Percentiles rank a stretch among this genome's conserved stretches.
These are phyloP conservation scores for Clitopilus hobsonii DNA, from an alignment of 768 basidiomycete genomes.

Conservation along the genomic window DNA sequence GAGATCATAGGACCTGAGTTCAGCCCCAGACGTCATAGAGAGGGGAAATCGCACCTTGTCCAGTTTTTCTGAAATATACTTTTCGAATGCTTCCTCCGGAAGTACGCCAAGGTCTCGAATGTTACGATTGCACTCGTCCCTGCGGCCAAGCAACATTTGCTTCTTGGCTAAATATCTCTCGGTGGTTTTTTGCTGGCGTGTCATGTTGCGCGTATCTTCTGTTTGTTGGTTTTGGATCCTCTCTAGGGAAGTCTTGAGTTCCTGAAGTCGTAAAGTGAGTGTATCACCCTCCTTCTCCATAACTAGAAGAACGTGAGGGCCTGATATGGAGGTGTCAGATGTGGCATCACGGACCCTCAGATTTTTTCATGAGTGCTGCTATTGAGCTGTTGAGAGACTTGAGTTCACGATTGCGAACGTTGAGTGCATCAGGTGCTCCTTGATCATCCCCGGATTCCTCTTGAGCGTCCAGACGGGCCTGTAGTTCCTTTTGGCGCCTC, in stretches of 20 bases:
- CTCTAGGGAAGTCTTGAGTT: constrained; percentile 63
- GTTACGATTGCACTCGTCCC: constrained; percentile 93
- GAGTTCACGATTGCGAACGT: constrained; percentile 66
- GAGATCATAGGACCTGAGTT: background rate
- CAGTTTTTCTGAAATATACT: constrained; percentile 85
- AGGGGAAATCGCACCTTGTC: constrained; percentile 59
- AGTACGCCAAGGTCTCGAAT: constrained; percentile 95
- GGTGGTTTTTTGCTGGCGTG: constrained; percentile 91
- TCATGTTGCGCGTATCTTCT: constrained; percentile 83
- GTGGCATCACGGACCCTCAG: constrained; percentile 44
- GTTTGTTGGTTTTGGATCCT: constrained; percentile 74
- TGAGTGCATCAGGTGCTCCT: constrained; percentile 62
- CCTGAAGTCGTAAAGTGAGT: constrained; percentile 57
- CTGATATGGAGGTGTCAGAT: background rate
- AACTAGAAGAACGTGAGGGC: constrained; percentile 31
- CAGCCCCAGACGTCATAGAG: background rate
- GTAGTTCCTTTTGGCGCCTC: constrained; percentile 75
- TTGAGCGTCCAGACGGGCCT: constrained; percentile 69
- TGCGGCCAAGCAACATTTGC: constrained; percentile 76
- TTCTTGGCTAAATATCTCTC: constrained; percentile 93
- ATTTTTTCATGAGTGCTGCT: constrained; percentile 52
- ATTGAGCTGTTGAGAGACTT: constrained; percentile 63
- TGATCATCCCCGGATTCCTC: constrained; percentile 57
- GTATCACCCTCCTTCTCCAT: constrained; percentile 73
- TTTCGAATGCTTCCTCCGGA: constrained; percentile 96